Base-by-base conservation (phyloP, 2,329 filamentous ascomycete species). In the Colletotrichum noveboracense region DNA sequence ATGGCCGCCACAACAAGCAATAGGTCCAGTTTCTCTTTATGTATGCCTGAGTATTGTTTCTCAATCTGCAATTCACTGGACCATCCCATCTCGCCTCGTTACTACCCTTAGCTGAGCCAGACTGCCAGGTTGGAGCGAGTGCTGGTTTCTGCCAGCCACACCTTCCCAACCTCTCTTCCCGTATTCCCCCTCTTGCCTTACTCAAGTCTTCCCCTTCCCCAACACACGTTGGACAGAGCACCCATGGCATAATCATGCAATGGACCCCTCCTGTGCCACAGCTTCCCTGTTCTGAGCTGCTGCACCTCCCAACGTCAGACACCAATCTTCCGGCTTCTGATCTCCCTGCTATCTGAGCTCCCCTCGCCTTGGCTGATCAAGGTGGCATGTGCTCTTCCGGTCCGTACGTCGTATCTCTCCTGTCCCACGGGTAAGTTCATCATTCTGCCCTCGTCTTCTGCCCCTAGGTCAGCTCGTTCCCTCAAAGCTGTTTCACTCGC, bases 251-350 rank as follows among this genome's bases (percentile, higher is more conserved):
- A 62, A 66, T 71, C 68, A 75, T 75, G 72, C 72, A 75, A 75
- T 67, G 68, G 58, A 75, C 72, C 68, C 68, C 61, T 62, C 55
- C 69, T 73, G 70, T 73, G 69, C 73, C 43, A 67, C 73, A 68
- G 32, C 73, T 75, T 75, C 73, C 73, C 64, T 75, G 73, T 73
- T 73, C 64, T 68, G 14, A 75, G 64, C 64, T 75, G 43, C 73
- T 58, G 69, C 64, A 73, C 64, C 56, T 67, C 62, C 62, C 43
- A 56, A 55, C 73, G 36, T 65, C 64, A 75, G 32, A 67, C 71
- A 32, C 73, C 60, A 67, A 12, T 30, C 28, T 24, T 60, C 32
- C 32, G 32, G 62, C 66, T 38, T 18, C 73, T 52, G 67, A 55
- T 30, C 69, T 72, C 32, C 48, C 67, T 68, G 70, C 70, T 73